phyloP scores from a whole-genome alignment of 208 protist genomes.

The Eutreptiella sp. region DNA sequence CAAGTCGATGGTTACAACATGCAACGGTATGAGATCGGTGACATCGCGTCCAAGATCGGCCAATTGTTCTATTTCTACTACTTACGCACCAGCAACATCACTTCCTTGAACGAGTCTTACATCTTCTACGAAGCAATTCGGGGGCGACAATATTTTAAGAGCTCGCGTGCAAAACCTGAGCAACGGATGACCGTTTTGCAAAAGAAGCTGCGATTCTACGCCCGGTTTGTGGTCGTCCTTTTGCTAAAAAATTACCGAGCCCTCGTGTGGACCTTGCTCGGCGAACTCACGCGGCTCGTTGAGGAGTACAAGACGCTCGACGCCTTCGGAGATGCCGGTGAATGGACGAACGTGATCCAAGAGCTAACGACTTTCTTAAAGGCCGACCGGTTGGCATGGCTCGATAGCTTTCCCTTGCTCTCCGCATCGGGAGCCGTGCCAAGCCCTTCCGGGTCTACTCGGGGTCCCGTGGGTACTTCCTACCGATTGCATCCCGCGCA shows the following conservation, averaged over 20 bases:
- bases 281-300: background rate
- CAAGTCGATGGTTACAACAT: background rate
- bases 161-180: background rate
- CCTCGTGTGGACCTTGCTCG: background rate
- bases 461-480: background rate
- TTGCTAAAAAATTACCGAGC: background rate
- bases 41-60: slow-evolving; percentile 8
- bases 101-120: slow-evolving; percentile 9
- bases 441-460: background rate
- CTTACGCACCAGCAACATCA: slow-evolving; percentile 3
- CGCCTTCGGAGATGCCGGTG: background rate
- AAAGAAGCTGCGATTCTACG: slow-evolving; percentile 9
- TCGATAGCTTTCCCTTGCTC: background rate
- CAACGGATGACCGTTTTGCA: background rate
- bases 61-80: slow-evolving; percentile 21
- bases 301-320: background rate
- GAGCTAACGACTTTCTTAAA: slow-evolving; percentile 14
- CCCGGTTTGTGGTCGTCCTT: slow-evolving; percentile 8
- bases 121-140: slow-evolving; percentile 9
- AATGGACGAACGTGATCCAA: background rate
- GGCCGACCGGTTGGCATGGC: background rate
- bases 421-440: background rate
- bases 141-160: slow-evolving; percentile 4
- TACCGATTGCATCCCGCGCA: background rate
- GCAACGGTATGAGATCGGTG: slow-evolving; percentile 9